Conservation (phyloP, 1,139 yeast genomes). For the Geotrichum fermentans region DNA sequence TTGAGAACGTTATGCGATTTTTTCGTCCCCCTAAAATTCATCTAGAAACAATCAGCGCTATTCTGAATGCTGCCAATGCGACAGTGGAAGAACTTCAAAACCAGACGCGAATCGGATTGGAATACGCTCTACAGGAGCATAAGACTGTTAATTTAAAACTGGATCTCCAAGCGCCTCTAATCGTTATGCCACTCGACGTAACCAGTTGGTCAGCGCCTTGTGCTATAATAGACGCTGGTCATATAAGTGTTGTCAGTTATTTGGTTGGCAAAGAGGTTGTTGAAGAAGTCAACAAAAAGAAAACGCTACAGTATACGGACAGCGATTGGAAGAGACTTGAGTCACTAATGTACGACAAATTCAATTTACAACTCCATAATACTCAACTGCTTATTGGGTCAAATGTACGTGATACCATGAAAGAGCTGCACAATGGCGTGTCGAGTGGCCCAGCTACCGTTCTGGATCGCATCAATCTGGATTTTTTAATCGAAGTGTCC, state of each 20-base stretch:
- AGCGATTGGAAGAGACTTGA: conserved; percentile 69
- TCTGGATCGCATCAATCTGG: conserved; percentile 70
- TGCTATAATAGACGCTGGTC: conserved; percentile 93
- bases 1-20: conserved; percentile 68
- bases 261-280: conserved; percentile 68
- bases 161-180: conserved; percentile 89
- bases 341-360: conserved; percentile 84
- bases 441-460: conserved; percentile 47
- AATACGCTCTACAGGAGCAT: conserved; percentile 90
- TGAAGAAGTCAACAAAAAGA: conserved; percentile 64
- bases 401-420: conserved; percentile 67
- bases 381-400: conserved; percentile 89
- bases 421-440: conserved; percentile 36
- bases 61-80: conserved; percentile 92
- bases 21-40: conserved; percentile 86
- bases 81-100: conserved; percentile 86
- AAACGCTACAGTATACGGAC: conserved; percentile 58
- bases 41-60: conserved; percentile 82
- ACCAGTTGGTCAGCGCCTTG: conserved; percentile 80
- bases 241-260: conserved; percentile 76
- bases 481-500: conserved; percentile 69
- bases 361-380: conserved; percentile 68
- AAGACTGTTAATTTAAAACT: conserved; percentile 79
- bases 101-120: conserved; percentile 88
- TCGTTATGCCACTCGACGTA: conserved; percentile 83